Evolutionary conservation across 2,329 filamentous ascomycete genomes (phyloP).

Genomic region (Fulvia fulva): DNA sequence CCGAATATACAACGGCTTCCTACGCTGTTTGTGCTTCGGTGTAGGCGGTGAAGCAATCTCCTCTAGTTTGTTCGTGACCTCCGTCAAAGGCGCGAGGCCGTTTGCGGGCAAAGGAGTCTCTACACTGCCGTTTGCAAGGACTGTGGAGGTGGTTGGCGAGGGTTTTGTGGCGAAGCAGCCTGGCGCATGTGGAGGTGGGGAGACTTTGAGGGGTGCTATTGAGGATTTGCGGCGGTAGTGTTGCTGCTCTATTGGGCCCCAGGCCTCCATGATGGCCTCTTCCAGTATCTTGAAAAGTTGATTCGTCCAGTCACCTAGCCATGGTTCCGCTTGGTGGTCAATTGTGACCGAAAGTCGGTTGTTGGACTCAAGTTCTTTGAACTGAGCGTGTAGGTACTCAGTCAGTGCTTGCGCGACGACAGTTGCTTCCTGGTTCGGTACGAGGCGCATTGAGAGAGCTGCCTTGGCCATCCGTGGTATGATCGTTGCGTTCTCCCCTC

Average conservation of each 20-base stretch:
- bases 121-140: conserved; percentile 46
- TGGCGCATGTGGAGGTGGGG: conserved; percentile 9
- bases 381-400: conserved; percentile 66
- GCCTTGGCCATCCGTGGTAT: conserved; percentile 88
- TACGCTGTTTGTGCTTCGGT: conserved; percentile 18
- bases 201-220: conserved; percentile 13
- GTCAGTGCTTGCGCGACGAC: conserved; percentile 67
- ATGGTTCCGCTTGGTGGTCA: conserved; percentile 90
- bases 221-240: conserved; percentile 20
- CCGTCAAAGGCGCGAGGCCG: conserved; percentile 23
- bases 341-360: conserved; percentile 80
- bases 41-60: conserved; percentile 36
- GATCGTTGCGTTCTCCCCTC: conserved; percentile 80
- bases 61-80: conserved; percentile 23
- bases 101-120: conserved; percentile 29
- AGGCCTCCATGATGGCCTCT: conserved; percentile 76
- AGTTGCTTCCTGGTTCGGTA: conserved; percentile 85
- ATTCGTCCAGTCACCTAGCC: conserved; percentile 80
- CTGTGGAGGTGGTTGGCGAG: conserved; percentile 49
- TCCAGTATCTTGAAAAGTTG: conserved; percentile 88
- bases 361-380: conserved; percentile 69
- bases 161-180: conserved; percentile 33
- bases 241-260: conserved; percentile 58
- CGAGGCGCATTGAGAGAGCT: conserved; percentile 82
- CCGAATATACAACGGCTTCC: conserved; percentile 81